Conservation (phyloP, 1,139 yeast genomes). For the Taphrina flavorubra region DNA sequence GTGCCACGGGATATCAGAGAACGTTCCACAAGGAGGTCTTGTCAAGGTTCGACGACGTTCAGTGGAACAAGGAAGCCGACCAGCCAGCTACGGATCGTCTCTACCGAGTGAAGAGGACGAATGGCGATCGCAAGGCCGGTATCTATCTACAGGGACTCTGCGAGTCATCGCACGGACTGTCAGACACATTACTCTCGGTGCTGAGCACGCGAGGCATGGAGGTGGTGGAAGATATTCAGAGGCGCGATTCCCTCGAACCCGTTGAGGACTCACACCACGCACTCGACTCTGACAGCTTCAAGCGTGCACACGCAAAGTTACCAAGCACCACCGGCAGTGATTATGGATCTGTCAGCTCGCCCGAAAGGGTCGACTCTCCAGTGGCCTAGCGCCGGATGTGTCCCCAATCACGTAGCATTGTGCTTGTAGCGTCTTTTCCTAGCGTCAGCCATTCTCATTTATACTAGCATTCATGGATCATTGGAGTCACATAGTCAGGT, state of each 20-base stretch:
- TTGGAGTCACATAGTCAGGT: background rate
- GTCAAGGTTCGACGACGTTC: conserved; percentile 25
- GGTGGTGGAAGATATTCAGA: conserved; percentile 44
- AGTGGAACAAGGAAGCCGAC: conserved; percentile 21
- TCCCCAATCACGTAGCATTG: background rate
- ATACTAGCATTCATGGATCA: background rate
- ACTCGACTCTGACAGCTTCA: background rate
- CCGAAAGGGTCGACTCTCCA: conserved; percentile 5
- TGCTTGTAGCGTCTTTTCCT: background rate
- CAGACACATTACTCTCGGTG: conserved; percentile 47
- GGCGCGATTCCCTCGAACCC: conserved; percentile 4
- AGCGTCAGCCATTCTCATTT: background rate
- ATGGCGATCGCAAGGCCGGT: conserved; percentile 41
- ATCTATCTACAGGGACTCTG: conserved; percentile 47
- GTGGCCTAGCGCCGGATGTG: no score
- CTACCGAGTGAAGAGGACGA: conserved; percentile 44
- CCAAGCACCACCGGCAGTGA: conserved; percentile 23
- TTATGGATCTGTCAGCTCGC: conserved; percentile 15
- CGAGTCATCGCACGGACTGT: conserved; percentile 47
- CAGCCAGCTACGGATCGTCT: conserved; percentile 42
- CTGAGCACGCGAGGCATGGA: conserved; percentile 46
- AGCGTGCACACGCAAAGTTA: background rate
- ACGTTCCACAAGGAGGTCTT: conserved; percentile 39
- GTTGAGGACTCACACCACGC: background rate
- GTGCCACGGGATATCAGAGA: conserved; percentile 47